phyloP scores from a whole-genome alignment of 1,139 yeast species.

The Suhomyces panamericanus region DNA sequence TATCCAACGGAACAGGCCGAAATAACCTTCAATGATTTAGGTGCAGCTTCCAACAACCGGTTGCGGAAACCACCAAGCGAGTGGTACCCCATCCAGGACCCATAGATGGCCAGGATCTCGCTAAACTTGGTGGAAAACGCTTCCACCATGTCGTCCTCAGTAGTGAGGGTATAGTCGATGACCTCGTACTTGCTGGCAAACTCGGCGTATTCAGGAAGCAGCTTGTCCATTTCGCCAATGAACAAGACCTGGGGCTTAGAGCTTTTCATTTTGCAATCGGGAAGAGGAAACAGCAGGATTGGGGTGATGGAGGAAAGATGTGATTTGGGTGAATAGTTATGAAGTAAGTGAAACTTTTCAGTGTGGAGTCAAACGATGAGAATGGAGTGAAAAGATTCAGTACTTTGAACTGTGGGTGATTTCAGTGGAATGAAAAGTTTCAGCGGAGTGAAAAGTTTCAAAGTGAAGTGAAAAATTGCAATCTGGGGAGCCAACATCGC shows the following conservation, averaged over 20 bases:
- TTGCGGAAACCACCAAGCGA: conserved; percentile 50
- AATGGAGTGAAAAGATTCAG: too few species aligned
- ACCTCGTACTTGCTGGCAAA: conserved; percentile 23
- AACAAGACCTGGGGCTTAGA: conserved; percentile 22
- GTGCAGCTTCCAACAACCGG: conserved; percentile 51
- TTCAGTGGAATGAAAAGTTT: not conserved
- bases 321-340: too few species aligned
- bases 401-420: not conserved
- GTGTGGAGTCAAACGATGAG: too few species aligned
- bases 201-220: conserved; percentile 21
- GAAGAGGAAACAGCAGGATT: too few species aligned
- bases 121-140: conserved; percentile 36
- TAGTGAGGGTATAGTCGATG: conserved; percentile 18
- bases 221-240: conserved; percentile 24
- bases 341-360: too few species aligned
- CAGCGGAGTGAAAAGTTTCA: not conserved
- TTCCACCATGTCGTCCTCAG: conserved; percentile 22
- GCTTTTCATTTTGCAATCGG: not conserved
- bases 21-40: conserved; percentile 53
- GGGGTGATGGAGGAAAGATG: too few species aligned
- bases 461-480: too few species aligned
- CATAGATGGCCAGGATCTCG: conserved; percentile 60
- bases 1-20: conserved; percentile 72
- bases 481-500: too few species aligned
- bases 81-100: conserved; percentile 60